These are phyloP conservation scores for Hamamelis virginiana DNA, from an alignment of 164 flowering plant genomes.

Conservation along the genomic window DNA sequence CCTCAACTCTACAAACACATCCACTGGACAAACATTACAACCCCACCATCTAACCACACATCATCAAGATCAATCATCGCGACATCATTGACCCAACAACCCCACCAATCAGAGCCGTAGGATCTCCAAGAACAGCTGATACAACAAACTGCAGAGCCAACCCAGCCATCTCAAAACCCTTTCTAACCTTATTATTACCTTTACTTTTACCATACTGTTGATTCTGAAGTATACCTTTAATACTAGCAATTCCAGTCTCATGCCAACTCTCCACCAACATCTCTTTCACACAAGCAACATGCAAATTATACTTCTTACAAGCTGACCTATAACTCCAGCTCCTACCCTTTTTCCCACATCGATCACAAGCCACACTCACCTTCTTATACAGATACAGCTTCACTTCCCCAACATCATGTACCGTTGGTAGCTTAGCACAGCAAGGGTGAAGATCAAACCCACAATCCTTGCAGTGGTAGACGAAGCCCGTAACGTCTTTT, in stretches of 20 bases:
- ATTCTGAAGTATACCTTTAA: constrained; percentile 48
- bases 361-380: constrained; percentile 59
- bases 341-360: constrained; percentile 75
- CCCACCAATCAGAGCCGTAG: constrained; percentile 81
- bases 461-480: constrained; percentile 77
- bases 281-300: constrained; percentile 86
- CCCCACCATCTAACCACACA: no score
- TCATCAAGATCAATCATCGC: background rate
- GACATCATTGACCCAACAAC: constrained; percentile 68
- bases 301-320: constrained; percentile 79
- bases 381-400: constrained; percentile 60
- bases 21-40: no score
- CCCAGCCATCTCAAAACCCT: constrained; percentile 82
- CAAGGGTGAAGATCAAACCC: constrained; percentile 95
- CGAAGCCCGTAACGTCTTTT: constrained; percentile 70
- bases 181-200: constrained; percentile 52
- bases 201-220: constrained; percentile 34
- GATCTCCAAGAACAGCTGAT: constrained; percentile 93
- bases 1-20: no score
- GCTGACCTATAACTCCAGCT: constrained; percentile 82
- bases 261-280: constrained; percentile 87
- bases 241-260: constrained; percentile 51
- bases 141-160: constrained; percentile 70
- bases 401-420: constrained; percentile 64
- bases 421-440: constrained; percentile 76